Evolutionary conservation across 225 moss, liverwort and hornwort species (phyloP).

Genomic region (Physcomitrellopsis africana): DNA sequence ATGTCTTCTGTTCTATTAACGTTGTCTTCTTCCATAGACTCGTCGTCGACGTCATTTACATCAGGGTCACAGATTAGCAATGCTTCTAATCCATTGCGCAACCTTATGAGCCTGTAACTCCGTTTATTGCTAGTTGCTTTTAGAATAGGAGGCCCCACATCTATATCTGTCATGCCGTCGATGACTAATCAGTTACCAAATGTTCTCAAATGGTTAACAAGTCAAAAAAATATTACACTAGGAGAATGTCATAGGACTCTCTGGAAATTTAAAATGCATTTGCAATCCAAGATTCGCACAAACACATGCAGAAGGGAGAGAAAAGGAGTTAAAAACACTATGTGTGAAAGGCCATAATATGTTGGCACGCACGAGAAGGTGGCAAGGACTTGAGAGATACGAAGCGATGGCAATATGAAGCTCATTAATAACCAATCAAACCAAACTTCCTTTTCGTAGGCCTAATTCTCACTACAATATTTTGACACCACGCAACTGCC

Average conservation of each 20-base stretch:
- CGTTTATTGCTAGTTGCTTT: conserved; percentile 39
- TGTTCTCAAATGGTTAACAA: neutral
- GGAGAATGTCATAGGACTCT: neutral
- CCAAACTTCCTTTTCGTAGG: conserved; percentile 34
- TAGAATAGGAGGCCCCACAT: conserved; percentile 39
- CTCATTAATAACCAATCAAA: conserved; percentile 27
- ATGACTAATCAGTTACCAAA: conserved; percentile 1
- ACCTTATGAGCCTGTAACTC: conserved; percentile 46
- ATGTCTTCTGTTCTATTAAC: conserved; percentile 9
- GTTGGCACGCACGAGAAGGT: neutral
- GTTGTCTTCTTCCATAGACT: conserved; percentile 21
- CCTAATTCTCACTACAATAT: conserved; percentile 14
- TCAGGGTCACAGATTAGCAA: conserved; percentile 55
- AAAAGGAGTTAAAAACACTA: neutral
- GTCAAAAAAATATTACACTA: neutral
- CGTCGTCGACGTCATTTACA: conserved; percentile 10
- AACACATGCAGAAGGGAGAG: neutral
- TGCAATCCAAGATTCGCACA: neutral
- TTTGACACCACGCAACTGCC: conserved; percentile 24
- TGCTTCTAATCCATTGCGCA: conserved; percentile 51
- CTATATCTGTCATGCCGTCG: conserved; percentile 31
- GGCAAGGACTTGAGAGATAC: conserved; percentile 41
- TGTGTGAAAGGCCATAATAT: neutral
- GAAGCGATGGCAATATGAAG: conserved; percentile 48
- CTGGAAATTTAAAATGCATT: neutral